Percentiles rank a stretch among this genome's conserved stretches.
phyloP scores from a whole-genome alignment of 2,329 filamentous ascomycete species.

The Neospermospora avenae region DNA sequence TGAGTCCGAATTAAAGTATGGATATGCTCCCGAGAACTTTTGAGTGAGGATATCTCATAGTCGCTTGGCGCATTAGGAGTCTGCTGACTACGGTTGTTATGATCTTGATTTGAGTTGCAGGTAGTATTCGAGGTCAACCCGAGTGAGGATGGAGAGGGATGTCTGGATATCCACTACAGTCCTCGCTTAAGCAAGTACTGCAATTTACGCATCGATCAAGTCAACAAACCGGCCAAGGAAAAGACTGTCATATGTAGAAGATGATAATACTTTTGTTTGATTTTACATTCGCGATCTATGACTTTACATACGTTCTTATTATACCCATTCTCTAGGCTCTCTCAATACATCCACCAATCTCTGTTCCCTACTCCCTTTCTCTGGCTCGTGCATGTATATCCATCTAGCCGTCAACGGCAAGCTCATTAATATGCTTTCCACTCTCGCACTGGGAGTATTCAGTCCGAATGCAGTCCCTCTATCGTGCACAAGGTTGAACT shows the following conservation, averaged over 20 bases:
- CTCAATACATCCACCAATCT: constrained; percentile 70
- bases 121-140: no score
- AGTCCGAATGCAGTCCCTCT: constrained; percentile 91
- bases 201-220: neutral
- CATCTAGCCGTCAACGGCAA: constrained; percentile 88
- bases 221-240: neutral
- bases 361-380: constrained; percentile 72
- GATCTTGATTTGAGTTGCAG: no score
- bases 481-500: constrained; percentile 98
- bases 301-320: constrained; percentile 12
- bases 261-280: neutral
- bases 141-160: neutral
- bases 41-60: no score
- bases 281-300: constrained; percentile 7
- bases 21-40: no score
- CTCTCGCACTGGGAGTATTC: constrained; percentile 83
- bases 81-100: no score
- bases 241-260: neutral
- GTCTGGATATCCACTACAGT: neutral
- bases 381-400: constrained; percentile 91
- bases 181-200: neutral
- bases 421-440: constrained; percentile 98
- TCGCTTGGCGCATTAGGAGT: no score
- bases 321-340: constrained; percentile 66
- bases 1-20: neutral